Conservation (phyloP, 2,329 filamentous ascomycete genomes). For the Polychaeton citri region DNA sequence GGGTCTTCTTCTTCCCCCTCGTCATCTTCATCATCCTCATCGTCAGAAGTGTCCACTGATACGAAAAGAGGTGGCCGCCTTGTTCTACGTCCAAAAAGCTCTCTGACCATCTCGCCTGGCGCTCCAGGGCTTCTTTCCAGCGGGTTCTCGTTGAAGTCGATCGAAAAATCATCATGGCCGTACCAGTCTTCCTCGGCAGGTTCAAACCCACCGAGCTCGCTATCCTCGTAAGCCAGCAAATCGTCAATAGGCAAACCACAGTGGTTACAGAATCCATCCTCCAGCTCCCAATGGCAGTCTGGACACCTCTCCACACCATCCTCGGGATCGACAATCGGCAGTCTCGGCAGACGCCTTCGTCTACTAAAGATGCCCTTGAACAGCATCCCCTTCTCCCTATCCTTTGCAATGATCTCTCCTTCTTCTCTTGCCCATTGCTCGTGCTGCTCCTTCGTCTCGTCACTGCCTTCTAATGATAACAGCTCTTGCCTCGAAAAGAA, state of each 20-base stretch:
- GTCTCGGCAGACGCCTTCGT: conserved; percentile 10
- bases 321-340: conserved; percentile 40
- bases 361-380: conserved; percentile 47
- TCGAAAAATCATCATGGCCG: conserved; percentile 16
- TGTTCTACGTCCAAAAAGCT: conserved; percentile 5
- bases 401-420: conserved; percentile 43
- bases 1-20: conserved; percentile 1
- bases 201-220: conserved; percentile 8
- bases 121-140: conserved; percentile 29
- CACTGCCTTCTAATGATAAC: conserved; percentile 34
- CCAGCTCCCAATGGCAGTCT: conserved; percentile 48
- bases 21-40: conserved; percentile 9
- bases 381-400: conserved; percentile 46
- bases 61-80: conserved; percentile 4
- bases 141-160: not conserved
- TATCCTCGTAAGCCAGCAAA: conserved; percentile 24
- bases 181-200: conserved; percentile 13
- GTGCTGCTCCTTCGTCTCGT: conserved; percentile 52
- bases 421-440: conserved; percentile 44
- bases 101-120: conserved; percentile 20
- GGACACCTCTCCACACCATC: conserved; percentile 53
- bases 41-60: conserved; percentile 8
- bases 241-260: conserved; percentile 41
- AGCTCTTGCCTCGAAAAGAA: conserved; percentile 48
- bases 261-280: conserved; percentile 42